Evolutionary conservation across 2,329 filamentous ascomycete genomes (phyloP), one percentile per base, ranked within the genome.

Genomic region (Nothophoma quercina): DNA sequence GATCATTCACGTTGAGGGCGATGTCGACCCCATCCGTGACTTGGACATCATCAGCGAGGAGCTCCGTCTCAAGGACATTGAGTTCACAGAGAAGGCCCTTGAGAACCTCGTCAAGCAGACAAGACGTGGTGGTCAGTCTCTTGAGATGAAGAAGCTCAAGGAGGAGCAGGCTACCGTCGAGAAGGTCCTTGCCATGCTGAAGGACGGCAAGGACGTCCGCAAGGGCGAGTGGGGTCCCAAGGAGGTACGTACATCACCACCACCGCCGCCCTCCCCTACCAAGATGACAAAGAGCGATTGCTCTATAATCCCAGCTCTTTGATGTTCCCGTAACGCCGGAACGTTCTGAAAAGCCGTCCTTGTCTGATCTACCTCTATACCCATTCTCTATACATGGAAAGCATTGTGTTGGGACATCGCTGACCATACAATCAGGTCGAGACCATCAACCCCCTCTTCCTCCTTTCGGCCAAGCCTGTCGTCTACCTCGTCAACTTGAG

Each of bases 271-370:
- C 35, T 48, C 64, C 67, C 60, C 58, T 65, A 86, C 80, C 69
- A 88, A 96, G 95, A 98, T 98, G 95, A 98, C 88, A 89, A 96
- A 96, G 89, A 95, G 92, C 91, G 87, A 84, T 82, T 84, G 90
- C 91, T 93, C 89, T 84, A 82, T 90, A 93, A 96, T 91, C 95
- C 95, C 95, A 99, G 95, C 95, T 99, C 95, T 89, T 96, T 88
- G 93, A 98, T 88, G 84, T 85, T 89, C 90, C 87, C 84, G 79
- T 75, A 79, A 84, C 81, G 90, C 86, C 82, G 89, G 91, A 89
- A 83, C 82, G 83, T 85, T 86, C 74, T 97, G 93, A 96, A 92
- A 97, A 88, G 83, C 90, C 82, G 80, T 85, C 83, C 83, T 79
- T 79, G 75, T 86, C 89, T 91, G 89, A 91, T 78, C 55, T 16